These are phyloP conservation scores for Fusarium acutatum DNA, from an alignment of 2,329 filamentous ascomycete genomes.

Conservation along the genomic window DNA sequence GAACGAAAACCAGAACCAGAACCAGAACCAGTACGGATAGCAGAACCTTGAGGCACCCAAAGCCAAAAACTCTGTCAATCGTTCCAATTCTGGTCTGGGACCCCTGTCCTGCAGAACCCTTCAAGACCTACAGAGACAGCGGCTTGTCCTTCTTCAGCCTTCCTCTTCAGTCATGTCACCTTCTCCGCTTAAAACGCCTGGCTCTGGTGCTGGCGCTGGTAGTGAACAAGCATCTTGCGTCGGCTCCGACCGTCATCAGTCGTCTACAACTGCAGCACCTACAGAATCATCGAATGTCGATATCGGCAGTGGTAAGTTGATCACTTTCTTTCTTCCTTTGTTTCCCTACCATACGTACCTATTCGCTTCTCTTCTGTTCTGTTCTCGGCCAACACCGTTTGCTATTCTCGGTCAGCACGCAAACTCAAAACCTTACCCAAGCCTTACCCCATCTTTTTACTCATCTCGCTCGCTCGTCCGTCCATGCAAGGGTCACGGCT, in stretches of 20 bases:
- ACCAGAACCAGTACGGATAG: background rate
- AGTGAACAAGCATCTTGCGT: conserved; percentile 11
- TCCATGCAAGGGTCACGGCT: conserved; percentile 31
- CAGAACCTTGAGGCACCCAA: conserved; percentile 18
- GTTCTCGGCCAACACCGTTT: conserved; percentile 1
- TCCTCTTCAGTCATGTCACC: conserved; percentile 18
- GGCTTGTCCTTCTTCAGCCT: background rate
- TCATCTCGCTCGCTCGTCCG: background rate
- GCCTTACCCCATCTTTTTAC: conserved; percentile 1
- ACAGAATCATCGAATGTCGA: conserved; percentile 1
- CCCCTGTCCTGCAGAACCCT: conserved; percentile 18
- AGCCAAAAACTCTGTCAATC: conserved; percentile 18
- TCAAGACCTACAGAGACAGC: background rate
- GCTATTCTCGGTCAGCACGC: background rate
- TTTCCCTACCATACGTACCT: background rate
- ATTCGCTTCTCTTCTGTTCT: background rate
- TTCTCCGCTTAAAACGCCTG: conserved; percentile 3
- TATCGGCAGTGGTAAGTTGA: conserved; percentile 1
- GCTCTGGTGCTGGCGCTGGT: background rate
- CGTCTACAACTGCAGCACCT: background rate
- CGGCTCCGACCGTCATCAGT: conserved; percentile 30
- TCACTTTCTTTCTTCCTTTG: background rate
- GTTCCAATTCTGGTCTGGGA: conserved; percentile 12
- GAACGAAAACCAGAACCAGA: conserved; percentile 5
- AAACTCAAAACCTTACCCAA: background rate